A percentile compares a stretch with the other conserved stretches of the same genome.
Conservation (phyloP, 768 basidiomycete species). For the Pleurotus giganteus region DNA sequence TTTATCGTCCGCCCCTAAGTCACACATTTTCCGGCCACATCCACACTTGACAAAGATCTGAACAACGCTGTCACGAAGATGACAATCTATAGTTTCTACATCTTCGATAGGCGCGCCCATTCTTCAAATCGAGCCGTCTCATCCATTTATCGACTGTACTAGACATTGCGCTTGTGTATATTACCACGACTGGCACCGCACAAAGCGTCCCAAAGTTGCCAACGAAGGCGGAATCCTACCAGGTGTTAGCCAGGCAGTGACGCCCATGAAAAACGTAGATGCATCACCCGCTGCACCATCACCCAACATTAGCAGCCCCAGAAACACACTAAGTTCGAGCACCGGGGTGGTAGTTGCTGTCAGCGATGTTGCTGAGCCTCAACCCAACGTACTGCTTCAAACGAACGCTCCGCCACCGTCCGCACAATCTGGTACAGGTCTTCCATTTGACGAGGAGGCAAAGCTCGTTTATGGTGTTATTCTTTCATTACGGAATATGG, state of each 20-base stretch:
- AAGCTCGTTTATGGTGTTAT: constrained; percentile 98
- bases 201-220: constrained; percentile 69
- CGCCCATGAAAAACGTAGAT: constrained; percentile 18
- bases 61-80: constrained; percentile 33
- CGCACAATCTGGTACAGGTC: constrained; percentile 43
- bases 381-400: constrained; percentile 34
- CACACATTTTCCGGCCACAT: no score
- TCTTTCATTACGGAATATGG: constrained; percentile 88
- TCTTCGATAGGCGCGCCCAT: constrained; percentile 76
- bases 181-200: constrained; percentile 94
- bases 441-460: constrained; percentile 95
- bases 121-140: not conserved
- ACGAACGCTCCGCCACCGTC: constrained; percentile 27
- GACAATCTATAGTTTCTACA: constrained; percentile 92
- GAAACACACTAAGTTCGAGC: constrained; percentile 62
- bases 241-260: constrained; percentile 75
- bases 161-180: constrained; percentile 93
- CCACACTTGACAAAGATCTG: not conserved
- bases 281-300: constrained; percentile 25
- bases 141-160: constrained; percentile 13
- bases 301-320: constrained; percentile 52
- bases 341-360: constrained; percentile 70
- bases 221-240: constrained; percentile 71
- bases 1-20: no score
- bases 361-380: constrained; percentile 37